A percentile compares a stretch with the other conserved stretches of the same genome.
Conservation (phyloP, 2,329 filamentous ascomycete species). For the Hypocreales sp. region DNA sequence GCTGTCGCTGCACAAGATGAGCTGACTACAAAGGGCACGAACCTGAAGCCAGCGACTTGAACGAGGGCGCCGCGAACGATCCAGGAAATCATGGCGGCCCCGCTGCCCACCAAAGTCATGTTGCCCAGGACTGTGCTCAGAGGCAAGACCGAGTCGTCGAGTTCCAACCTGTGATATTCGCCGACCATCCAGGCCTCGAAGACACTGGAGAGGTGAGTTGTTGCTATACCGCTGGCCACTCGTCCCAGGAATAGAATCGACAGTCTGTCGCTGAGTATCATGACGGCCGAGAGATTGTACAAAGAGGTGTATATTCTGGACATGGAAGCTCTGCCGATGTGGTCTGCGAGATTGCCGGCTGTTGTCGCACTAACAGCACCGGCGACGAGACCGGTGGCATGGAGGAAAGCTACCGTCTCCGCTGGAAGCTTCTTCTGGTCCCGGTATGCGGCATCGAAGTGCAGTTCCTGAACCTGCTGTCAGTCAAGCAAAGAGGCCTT, state of each 20-base stretch:
- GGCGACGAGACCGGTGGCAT: constrained; percentile 30
- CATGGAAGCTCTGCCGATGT: constrained; percentile 30
- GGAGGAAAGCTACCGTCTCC: constrained; percentile 26
- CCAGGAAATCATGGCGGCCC: constrained; percentile 38
- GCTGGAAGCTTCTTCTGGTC: constrained; percentile 30
- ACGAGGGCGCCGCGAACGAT: constrained; percentile 37
- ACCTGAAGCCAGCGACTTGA: constrained; percentile 26
- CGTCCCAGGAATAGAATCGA: constrained; percentile 35
- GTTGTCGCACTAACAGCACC: constrained; percentile 28
- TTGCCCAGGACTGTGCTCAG: constrained; percentile 36
- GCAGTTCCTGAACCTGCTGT: constrained; percentile 28
- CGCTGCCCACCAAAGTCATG: constrained; percentile 35
- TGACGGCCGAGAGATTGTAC: constrained; percentile 35
- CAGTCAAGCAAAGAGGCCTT: too few relatives aligned
- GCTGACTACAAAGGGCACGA: too few relatives aligned
- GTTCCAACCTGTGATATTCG: constrained; percentile 32
- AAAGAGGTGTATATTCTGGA: constrained; percentile 37
- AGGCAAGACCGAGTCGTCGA: constrained; percentile 22
- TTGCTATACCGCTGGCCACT: constrained; percentile 37
- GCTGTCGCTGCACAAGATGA: too few relatives aligned
- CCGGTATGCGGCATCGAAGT: constrained; percentile 36
- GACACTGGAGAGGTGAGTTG: constrained; percentile 39
- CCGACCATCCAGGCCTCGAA: constrained; percentile 47
- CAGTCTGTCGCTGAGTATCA: constrained; percentile 27
- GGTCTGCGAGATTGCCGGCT: constrained; percentile 22